Base-by-base conservation (phyloP, 495 filamentous ascomycete genomes). In the Xylaria scruposa region DNA sequence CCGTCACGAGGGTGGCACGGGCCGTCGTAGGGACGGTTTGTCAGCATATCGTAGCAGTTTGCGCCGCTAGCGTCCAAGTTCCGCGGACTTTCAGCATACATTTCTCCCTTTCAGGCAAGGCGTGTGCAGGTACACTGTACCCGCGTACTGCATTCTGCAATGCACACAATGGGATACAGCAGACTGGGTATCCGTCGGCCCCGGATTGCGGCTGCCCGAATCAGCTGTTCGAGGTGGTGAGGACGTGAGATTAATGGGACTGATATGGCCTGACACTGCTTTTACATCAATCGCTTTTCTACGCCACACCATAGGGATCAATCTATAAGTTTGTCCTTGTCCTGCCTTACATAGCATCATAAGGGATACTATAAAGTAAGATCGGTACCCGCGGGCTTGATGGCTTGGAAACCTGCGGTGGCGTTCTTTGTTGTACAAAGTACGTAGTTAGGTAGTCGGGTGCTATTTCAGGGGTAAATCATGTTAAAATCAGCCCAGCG, bases 401-500 rank as follows among this genome's bases (percentile, higher is more conserved):
- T 29, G 15, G 44, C 10, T 13, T 10, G 26, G 7, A 24, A 60
- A 60, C 58, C 9, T 36, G 31, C 31, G 31, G 58, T 29, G 58
- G 33, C 58, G 33, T 60, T 60, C 58, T 38, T 1, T 61, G 21
- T 4, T 47, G 17, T 19, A 40, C 38, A 8, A 8, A 8, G 38
- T 42, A 42, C 38, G 12, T 42, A 38, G 5, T 38, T 38, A 38
- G 10, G 60, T 17, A 7, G 38, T 24, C 60, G 44, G 12, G 29
- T 56, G 17, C 4, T 1, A 19, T 24, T 54, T 54, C 49, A 67
- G 65, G 65, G 65, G 65, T 51, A 24, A 38, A 67, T 67, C 65
- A 56, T 67, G 65, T 56, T 67, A 56, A 36, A 67, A 67, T 67
- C 47, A 56, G 65, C 47, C 65, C 47, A 64, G 61, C 24, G 3